Evolutionary conservation across 2,329 filamentous ascomycete species (phyloP), one percentile per base, ranked within the genome.

Genomic region (Cordyceps pruinosa): DNA sequence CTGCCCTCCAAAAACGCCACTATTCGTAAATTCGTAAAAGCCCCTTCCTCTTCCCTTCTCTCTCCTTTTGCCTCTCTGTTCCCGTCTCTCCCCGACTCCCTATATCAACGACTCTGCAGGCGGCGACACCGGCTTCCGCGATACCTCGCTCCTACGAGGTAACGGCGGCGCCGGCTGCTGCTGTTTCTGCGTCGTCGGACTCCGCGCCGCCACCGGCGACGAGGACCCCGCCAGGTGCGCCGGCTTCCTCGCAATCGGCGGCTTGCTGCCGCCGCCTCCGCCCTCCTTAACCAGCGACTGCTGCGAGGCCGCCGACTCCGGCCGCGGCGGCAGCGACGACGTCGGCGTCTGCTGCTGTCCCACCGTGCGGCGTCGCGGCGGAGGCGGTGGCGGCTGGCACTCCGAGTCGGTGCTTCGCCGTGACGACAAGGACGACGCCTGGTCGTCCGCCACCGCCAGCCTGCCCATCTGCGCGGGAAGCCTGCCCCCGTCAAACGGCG

Each of bases 161-260:
- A 56, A 21, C 12, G 54, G 34, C 17, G 54, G 45, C 15, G 46
- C 41, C 23, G 37, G 51, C 37, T 56, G 53, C 10, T 42, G 39
- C 39, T 42, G 45, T 13, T 56, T 45, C 28, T 39, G 53, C 34
- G 37, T 46, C 17, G 44, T 42, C 15, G 68, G 66, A 26, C 66
- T 70, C 51, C 68, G 66, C 5, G 51, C 48, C 9, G 62, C 37
- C 25, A 21, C 58, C n/a, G 47, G 56, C 28, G 56, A 58, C 13
- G 56, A 49, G 2, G 17, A 17, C 7, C 42, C 69, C 17, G 71
- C 63, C 5, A 84, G 73, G 61, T 84, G 80, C 2, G 79, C 75
- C 1, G 85, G 85, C 64, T 88, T 88, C 67, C 76, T 81, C 23
- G 84, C 85, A 50, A 88, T 75, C 1, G 79, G 80, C 5, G 81